A percentile compares a stretch with the other conserved stretches of the same genome.
phyloP scores from a whole-genome alignment of 176 grass and related monocot species.

The Thalia dealbata region DNA sequence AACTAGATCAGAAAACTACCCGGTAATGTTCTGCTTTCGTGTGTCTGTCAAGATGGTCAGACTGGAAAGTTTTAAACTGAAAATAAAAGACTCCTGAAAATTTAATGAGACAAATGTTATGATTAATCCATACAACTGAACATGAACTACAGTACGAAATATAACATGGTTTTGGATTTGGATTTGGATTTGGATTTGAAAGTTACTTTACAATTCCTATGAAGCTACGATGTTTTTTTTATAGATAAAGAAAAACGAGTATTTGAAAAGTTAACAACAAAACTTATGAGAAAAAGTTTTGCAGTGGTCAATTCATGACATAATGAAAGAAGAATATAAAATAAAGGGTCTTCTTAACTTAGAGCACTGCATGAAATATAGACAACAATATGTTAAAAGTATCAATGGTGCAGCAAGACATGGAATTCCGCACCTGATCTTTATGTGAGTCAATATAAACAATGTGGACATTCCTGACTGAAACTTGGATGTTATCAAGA shows the following conservation, averaged over 20 bases:
- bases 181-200: not conserved
- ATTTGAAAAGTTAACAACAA: not conserved
- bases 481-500: slow-evolving; percentile 91
- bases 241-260: not conserved
- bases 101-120: not conserved
- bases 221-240: not conserved
- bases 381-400: not conserved
- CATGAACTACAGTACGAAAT: too few species aligned
- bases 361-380: not conserved
- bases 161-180: too few species aligned
- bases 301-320: not conserved
- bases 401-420: not conserved
- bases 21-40: slow-evolving; percentile 58
- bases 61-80: slow-evolving; percentile 76
- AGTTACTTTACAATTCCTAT: not conserved
- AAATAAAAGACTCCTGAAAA: slow-evolving; percentile 58
- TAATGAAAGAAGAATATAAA: not conserved
- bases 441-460: slow-evolving; percentile 60
- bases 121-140: not conserved
- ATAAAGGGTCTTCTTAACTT: not conserved
- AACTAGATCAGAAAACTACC: slow-evolving; percentile 35
- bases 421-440: slow-evolving; percentile 37
- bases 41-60: slow-evolving; percentile 78
- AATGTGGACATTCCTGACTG: slow-evolving; percentile 75
- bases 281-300: not conserved